Conservation (phyloP, 2,329 filamentous ascomycete species). For the Microthyrium microscopicum region DNA sequence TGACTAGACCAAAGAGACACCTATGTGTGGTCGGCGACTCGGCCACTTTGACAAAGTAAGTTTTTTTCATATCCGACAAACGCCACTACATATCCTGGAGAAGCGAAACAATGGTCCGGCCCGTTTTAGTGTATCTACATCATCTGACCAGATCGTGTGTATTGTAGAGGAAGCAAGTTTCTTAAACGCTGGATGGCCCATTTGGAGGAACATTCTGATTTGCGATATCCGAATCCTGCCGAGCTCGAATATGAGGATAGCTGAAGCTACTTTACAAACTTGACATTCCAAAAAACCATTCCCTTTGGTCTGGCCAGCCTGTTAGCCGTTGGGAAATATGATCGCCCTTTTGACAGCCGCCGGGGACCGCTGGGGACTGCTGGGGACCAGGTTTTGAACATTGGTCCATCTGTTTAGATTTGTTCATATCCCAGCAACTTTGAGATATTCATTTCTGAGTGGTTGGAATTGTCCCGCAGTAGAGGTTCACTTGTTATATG, state of each 20-base stretch:
- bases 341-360: no score
- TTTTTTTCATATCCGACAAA: conserved; percentile 14
- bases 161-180: conserved; percentile 62
- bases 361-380: no score
- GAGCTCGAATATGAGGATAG: no score
- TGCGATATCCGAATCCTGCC: conserved; percentile 64
- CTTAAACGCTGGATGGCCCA: conserved; percentile 83
- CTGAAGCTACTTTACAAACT: conserved; percentile 9
- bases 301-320: no score
- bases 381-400: no score
- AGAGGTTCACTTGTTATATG: no score
- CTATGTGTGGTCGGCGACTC: conserved; percentile 86
- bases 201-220: conserved; percentile 75
- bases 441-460: no score
- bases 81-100: neutral
- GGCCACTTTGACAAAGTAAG: conserved; percentile 78
- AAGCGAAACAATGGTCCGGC: neutral
- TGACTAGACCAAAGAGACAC: conserved; percentile 86
- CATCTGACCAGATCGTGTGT: neutral
- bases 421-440: no score
- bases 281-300: no score
- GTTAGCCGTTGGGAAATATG: no score
- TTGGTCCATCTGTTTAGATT: no score
- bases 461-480: no score
- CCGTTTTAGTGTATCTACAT: neutral